phyloP scores from a whole-genome alignment of 2,329 filamentous ascomycete genomes.

The Penicillium decumbens region DNA sequence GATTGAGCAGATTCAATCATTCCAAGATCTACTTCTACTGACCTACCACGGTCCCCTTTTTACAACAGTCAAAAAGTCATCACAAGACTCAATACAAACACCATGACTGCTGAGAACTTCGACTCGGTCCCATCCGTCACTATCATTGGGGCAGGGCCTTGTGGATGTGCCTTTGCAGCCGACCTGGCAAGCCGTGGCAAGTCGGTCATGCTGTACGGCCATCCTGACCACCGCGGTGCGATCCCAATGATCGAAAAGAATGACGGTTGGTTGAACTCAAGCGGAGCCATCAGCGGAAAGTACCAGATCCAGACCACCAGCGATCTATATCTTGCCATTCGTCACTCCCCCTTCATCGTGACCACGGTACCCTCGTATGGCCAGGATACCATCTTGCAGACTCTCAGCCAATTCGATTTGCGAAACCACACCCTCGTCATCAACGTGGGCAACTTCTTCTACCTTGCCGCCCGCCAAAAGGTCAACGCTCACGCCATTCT shows the following conservation, averaged over 20 bases:
- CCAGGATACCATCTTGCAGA: slow-evolving; percentile 9
- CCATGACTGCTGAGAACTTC: slow-evolving; percentile 3
- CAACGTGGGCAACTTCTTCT: slow-evolving; percentile 22
- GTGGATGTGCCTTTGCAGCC: slow-evolving; percentile 16
- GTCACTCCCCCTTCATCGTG: slow-evolving; percentile 11
- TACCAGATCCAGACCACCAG: slow-evolving; percentile 17
- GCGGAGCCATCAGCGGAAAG: slow-evolving; percentile 11
- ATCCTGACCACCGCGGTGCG: slow-evolving; percentile 18
- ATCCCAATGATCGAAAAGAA: slow-evolving; percentile 17
- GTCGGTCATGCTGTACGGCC: slow-evolving; percentile 18
- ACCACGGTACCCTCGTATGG: slow-evolving; percentile 14
- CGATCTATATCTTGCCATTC: slow-evolving; percentile 13
- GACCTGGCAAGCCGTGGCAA: slow-evolving; percentile 15
- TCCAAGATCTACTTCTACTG: background rate
- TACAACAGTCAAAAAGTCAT: background rate
- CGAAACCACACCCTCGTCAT: slow-evolving; percentile 17
- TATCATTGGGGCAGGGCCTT: slow-evolving; percentile 15
- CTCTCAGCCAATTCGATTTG: slow-evolving; percentile 12
- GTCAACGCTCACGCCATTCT: slow-evolving; percentile 14
- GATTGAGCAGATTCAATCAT: background rate
- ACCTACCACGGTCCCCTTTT: background rate
- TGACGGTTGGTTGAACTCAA: slow-evolving; percentile 12
- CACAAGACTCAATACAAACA: background rate
- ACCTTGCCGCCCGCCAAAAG: slow-evolving; percentile 17
- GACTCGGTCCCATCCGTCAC: slow-evolving; percentile 10